Evolutionary conservation across 192 early-diverging fungal genomes (phyloP), one percentile per base, ranked within the genome.

Genomic region (Cladochytrium replicatum): DNA sequence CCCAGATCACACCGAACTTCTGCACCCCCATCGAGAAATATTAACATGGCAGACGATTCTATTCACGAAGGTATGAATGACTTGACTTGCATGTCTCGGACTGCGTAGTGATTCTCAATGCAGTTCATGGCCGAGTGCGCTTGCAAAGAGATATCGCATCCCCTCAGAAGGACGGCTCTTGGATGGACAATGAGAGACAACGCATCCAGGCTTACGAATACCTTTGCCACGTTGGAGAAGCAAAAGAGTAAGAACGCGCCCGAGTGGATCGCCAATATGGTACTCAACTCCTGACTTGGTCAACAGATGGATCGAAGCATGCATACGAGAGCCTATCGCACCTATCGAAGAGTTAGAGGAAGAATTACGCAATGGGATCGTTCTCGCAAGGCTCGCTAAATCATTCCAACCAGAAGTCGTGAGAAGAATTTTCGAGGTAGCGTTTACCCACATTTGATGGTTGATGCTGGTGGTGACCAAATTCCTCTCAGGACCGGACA

Each of bases 171-270:
- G 67, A 77, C 46, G 70, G 55, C 0, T 47, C 67, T 47, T 94
- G 89, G 92, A 87, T 91, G 74, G 95, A 99, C 60, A 55, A 81
- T 25, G 84, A 90, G 64, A 69, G 97, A 42, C 77, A 77, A 37
- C 82, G 91, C 39, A 55, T 97, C 30, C 87, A 89, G 27, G 93
- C 94, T n/a, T 97, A 97, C 66, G 97, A 99, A 69, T 99, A 99
- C 53, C 76, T 97, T 3, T 97, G 97, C 53, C 97, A 97, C 54
- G 87, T 99, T 45, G 85, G 91, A 41, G 97, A 99, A 69, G 97
- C 97, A 8, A 97, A 93, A 74, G 91, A 97, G 85, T 99, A 74
- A 32, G 17, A n/a, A n/a, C n/a, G n/a, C 53, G 23, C 11, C n/a
- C 37, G 11, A 2, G 6, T 42, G n/a, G 8, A 42, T 37, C 26